These are phyloP conservation scores for Saksenaea vasiformis DNA, from an alignment of 371 early-diverging fungal species.

Conservation along the genomic window DNA sequence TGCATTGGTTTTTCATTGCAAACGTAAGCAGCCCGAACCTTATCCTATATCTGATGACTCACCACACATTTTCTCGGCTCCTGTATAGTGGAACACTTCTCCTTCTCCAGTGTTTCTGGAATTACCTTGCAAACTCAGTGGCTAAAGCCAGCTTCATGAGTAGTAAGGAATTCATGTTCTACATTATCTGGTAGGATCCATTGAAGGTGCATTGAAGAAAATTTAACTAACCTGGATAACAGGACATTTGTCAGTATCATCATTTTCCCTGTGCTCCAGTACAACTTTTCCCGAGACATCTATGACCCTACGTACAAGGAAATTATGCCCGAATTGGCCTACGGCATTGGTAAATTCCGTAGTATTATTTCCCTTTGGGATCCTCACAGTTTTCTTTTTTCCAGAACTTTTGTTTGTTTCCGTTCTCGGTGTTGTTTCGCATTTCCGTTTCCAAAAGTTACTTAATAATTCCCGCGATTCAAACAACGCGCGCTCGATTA, in stretches of 20 bases:
- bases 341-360: conserved; percentile 34
- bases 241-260: conserved; percentile 39
- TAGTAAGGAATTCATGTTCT: conserved; percentile 49
- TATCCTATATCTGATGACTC: background rate
- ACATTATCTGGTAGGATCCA: conserved; percentile 39
- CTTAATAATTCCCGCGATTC: conserved; percentile 31
- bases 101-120: conserved; percentile 57
- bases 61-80: background rate
- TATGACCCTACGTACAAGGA: conserved; percentile 44
- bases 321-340: conserved; percentile 49
- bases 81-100: conserved; percentile 42
- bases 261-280: conserved; percentile 48
- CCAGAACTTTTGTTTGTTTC: conserved; percentile 43
- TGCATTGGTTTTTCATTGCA: conserved; percentile 46
- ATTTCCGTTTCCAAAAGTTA: conserved; percentile 45
- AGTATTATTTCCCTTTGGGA: background rate
- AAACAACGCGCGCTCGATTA: conserved; percentile 37
- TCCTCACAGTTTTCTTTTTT: background rate
- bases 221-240: background rate
- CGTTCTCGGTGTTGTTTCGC: conserved; percentile 43
- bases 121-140: conserved; percentile 51
- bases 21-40: conserved; percentile 33
- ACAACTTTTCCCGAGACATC: conserved; percentile 36
- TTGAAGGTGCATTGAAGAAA: background rate
- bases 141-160: conserved; percentile 52